These are phyloP conservation scores for Solanum sejunctum DNA, from an alignment of 257 asterid species.

Conservation along the genomic window DNA sequence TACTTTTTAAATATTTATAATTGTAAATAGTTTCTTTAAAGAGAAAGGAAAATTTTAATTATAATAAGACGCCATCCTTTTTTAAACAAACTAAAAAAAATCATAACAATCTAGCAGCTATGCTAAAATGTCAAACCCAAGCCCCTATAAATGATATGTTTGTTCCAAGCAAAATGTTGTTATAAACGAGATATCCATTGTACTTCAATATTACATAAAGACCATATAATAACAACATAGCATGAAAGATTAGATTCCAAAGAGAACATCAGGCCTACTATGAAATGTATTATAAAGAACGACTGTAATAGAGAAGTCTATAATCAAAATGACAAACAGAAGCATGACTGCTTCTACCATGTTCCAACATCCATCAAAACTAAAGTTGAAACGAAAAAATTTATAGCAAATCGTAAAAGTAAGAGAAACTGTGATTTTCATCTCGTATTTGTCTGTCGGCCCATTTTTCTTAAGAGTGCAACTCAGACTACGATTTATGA, in stretches of 20 bases:
- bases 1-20: no score
- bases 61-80: no score
- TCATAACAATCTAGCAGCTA: not conserved
- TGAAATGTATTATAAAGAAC: not conserved
- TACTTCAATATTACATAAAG: no score
- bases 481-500: not conserved
- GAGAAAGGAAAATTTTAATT: no score
- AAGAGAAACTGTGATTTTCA: not conserved
- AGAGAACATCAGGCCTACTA: not conserved
- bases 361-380: not conserved
- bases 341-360: not conserved
- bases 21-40: no score
- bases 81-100: no score
- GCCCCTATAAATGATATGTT: not conserved
- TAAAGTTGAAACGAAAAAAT: not conserved
- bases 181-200: not conserved
- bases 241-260: not conserved
- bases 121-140: not conserved
- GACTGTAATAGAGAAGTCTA: not conserved
- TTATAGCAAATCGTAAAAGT: not conserved
- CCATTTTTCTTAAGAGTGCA: not conserved
- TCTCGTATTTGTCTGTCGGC: not conserved
- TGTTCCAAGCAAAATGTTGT: not conserved
- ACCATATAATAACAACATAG: not conserved
- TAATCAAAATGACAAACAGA: not conserved